These are phyloP conservation scores for Calamus simplicifolius DNA, from an alignment of 176 grass and related monocot genomes.

Conservation along the genomic window DNA sequence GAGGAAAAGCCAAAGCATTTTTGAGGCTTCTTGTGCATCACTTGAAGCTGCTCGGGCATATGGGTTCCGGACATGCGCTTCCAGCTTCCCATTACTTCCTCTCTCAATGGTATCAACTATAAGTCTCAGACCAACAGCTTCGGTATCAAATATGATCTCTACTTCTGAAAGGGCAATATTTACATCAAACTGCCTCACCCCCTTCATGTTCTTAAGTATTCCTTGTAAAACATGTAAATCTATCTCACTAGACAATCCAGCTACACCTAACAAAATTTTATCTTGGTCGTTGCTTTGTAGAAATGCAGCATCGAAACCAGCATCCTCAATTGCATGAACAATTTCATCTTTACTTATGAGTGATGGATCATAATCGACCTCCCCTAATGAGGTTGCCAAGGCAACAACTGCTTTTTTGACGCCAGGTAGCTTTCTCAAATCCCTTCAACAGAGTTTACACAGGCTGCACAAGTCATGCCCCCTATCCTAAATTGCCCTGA, in stretches of 20 bases:
- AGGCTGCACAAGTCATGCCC: slow-evolving; percentile 90
- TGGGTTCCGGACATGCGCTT: slow-evolving; percentile 62
- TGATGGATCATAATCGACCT: slow-evolving; percentile 53
- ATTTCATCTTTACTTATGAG: slow-evolving; percentile 58
- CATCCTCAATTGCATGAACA: slow-evolving; percentile 82
- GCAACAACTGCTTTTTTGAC: slow-evolving; percentile 81
- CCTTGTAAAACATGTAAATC: slow-evolving; percentile 46
- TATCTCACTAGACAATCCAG: slow-evolving; percentile 33
- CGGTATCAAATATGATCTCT: slow-evolving; percentile 72
- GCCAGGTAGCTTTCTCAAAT: slow-evolving; percentile 75
- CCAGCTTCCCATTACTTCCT: slow-evolving; percentile 58
- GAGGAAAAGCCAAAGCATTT: slow-evolving; percentile 77
- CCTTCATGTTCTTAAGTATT: slow-evolving; percentile 50
- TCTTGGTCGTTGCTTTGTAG: slow-evolving; percentile 80
- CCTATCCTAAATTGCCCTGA: slow-evolving; percentile 90
- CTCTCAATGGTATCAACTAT: slow-evolving; percentile 72
- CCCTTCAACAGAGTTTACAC: slow-evolving; percentile 84
- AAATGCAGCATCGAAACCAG: slow-evolving; percentile 90
- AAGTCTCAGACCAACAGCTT: slow-evolving; percentile 61
- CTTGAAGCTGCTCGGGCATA: slow-evolving; percentile 69
- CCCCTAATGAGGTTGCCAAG: slow-evolving; percentile 69
- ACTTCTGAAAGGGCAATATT: slow-evolving; percentile 49
- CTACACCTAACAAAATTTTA: slow-evolving; percentile 59
- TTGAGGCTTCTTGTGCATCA: slow-evolving; percentile 78
- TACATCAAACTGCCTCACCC: slow-evolving; percentile 50